Percentiles rank a stretch among this genome's conserved stretches.
Conservation (phyloP, 2,329 filamentous ascomycete species). For the Rachicladosporium sp. region DNA sequence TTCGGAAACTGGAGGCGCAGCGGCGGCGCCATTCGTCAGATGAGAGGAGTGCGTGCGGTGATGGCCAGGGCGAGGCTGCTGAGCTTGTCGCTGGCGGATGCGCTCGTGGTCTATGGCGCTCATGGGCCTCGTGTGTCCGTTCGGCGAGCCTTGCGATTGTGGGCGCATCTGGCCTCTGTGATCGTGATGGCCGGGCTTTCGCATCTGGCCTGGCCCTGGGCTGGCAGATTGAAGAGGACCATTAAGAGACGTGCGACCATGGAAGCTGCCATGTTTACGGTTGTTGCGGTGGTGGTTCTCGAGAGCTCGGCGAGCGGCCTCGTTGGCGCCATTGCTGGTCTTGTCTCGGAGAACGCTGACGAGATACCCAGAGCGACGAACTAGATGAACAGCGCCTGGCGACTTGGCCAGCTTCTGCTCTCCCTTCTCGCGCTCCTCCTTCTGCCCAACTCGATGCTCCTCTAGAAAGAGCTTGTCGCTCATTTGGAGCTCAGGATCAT, state of each 20-base stretch:
- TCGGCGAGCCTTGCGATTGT: slow-evolving; percentile 30
- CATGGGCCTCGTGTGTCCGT: slow-evolving; percentile 27
- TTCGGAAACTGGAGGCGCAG: slow-evolving; percentile 27
- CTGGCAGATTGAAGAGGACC: slow-evolving; percentile 47
- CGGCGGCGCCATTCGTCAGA: slow-evolving; percentile 20
- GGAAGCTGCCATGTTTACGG: slow-evolving; percentile 56
- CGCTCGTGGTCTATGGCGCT: slow-evolving; percentile 26
- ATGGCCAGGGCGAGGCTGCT: slow-evolving; percentile 32
- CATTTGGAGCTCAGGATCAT: slow-evolving; percentile 77
- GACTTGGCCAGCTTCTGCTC: slow-evolving; percentile 67
- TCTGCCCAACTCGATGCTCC: slow-evolving; percentile 96
- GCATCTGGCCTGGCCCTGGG: slow-evolving; percentile 43
- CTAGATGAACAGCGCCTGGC: slow-evolving; percentile 91
- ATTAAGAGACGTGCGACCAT: slow-evolving; percentile 46
- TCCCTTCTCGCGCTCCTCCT: slow-evolving; percentile 73
- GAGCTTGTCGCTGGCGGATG: slow-evolving; percentile 42
- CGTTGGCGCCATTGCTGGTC: slow-evolving; percentile 50
- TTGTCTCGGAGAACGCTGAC: slow-evolving; percentile 90
- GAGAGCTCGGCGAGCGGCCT: slow-evolving; percentile 62
- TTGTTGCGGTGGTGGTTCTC: slow-evolving; percentile 94
- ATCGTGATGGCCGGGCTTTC: slow-evolving; percentile 24
- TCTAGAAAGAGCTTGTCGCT: slow-evolving; percentile 89
- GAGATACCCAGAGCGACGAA: slow-evolving; percentile 87
- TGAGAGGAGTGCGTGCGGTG: slow-evolving; percentile 27
- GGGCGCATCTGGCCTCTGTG: slow-evolving; percentile 18